Evolutionary conservation across 129 eudicot species (phyloP), one percentile per base, ranked within the genome.

Genomic region (Dittrichia graveolens): DNA sequence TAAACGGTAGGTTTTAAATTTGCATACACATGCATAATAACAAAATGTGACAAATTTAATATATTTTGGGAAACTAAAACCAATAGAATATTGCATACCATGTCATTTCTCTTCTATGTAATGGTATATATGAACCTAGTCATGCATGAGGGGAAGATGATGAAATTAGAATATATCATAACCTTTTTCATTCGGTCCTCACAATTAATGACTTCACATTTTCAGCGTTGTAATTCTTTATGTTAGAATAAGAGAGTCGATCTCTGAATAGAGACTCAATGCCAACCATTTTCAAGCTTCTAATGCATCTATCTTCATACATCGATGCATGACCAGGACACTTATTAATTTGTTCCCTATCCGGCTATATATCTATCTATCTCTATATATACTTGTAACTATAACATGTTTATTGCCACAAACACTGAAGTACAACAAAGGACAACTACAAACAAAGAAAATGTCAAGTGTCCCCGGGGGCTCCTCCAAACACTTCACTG

Each of bases 401-500:
- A 38, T 34, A 24, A 24, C 31, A 24, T 13, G 44, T 55, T 66
- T 9, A 10, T 45, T 15, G 42, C 4, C 55, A 35, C 55, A 35
- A n/a, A n/a, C 18, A 73, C 15, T 41, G 15, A 61, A 18, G 47
- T 14, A 61, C 61, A 45, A 7, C 70, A 61, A 48, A 47, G 12
- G 31, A 14, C n/a, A 24, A 0, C 31, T 42, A 43, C 31, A 18
- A 1, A 14, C 7, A 39, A 65, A 57, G 52, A 50, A 42, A 66
- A 15, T 14, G 68, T 19, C 80, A 56, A 44, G 68, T 56, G 52
- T 75, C 74, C 48, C 52, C 65, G 3, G 43, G 61, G 45, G 67
- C 66, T 75, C 80, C 74, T 66, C 74, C 60, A 7, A 75, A 56
- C 61, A 75, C 74, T 75, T 66, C 74, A 75, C 2, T 56, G 60